These are phyloP conservation scores for Alopecurus myosuroides DNA, from an alignment of 176 grass and related monocot genomes.

Conservation along the genomic window DNA sequence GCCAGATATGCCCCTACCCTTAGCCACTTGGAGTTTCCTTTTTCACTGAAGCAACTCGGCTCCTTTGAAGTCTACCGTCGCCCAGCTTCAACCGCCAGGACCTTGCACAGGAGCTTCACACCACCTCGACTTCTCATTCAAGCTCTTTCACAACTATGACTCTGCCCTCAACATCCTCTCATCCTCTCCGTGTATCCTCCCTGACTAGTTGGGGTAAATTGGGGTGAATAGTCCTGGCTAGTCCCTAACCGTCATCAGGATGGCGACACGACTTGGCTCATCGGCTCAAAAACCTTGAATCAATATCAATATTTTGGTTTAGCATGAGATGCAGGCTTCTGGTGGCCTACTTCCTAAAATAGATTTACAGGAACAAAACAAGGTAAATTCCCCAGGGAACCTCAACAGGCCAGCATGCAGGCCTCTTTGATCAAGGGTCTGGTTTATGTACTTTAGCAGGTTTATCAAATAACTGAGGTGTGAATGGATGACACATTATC, in stretches of 20 bases:
- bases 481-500: not conserved
- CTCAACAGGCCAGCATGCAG: not conserved
- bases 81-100: not conserved
- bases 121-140: not conserved
- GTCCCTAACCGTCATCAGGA: not conserved
- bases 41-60: not conserved
- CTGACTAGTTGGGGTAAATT: not conserved
- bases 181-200: not conserved
- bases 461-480: not conserved
- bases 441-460: not conserved
- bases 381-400: not conserved
- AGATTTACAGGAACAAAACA: not conserved
- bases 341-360: not conserved
- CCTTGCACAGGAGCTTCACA: not conserved
- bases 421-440: not conserved
- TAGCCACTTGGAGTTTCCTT: not conserved
- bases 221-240: not conserved
- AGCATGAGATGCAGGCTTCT: not conserved
- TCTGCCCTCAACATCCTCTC: not conserved
- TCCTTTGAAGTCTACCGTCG: not conserved
- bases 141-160: not conserved
- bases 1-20: not conserved
- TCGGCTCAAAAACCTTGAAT: not conserved
- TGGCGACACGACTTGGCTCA: not conserved
- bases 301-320: slow-evolving; percentile 1